phyloP scores from a whole-genome alignment of 139 green algal genomes.

The Picochlorum costavermella region DNA sequence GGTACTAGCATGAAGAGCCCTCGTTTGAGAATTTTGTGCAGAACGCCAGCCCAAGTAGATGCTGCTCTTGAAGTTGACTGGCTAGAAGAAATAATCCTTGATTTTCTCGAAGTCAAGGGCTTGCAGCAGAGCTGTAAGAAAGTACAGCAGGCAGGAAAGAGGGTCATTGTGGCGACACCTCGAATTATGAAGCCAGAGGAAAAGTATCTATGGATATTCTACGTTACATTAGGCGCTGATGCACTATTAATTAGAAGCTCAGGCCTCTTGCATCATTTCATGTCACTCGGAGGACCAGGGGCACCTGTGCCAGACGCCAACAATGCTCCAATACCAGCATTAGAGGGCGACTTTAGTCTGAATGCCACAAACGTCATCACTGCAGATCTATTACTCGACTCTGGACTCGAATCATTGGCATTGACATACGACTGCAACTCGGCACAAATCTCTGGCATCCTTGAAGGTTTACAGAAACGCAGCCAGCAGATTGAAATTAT shows the following conservation, averaged over 20 bases:
- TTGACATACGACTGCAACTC: slow-evolving; percentile 75
- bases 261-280: slow-evolving; percentile 58
- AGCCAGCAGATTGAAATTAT: slow-evolving; percentile 51
- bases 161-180: slow-evolving; percentile 56
- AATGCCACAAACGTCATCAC: slow-evolving; percentile 71
- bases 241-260: slow-evolving; percentile 63
- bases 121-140: slow-evolving; percentile 51
- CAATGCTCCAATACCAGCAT: slow-evolving; percentile 23
- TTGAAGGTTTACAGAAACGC: slow-evolving; percentile 13
- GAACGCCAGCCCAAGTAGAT: slow-evolving; percentile 52
- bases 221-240: slow-evolving; percentile 60
- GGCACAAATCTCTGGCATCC: slow-evolving; percentile 42
- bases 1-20: neutral
- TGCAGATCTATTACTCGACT: slow-evolving; percentile 45
- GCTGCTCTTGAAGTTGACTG: slow-evolving; percentile 51
- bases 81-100: slow-evolving; percentile 68
- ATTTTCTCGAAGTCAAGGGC: slow-evolving; percentile 81
- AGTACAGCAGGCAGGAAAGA: slow-evolving; percentile 43
- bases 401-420: slow-evolving; percentile 40
- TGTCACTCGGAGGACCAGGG: slow-evolving; percentile 34
- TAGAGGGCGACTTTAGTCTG: slow-evolving; percentile 76
- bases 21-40: slow-evolving; percentile 55
- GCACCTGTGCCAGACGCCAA: slow-evolving; percentile 5
- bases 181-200: slow-evolving; percentile 74
- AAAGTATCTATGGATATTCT: slow-evolving; percentile 63